Evolutionary conservation across 208 protist species (phyloP).

Genomic region (Wallacemonas sp.): DNA sequence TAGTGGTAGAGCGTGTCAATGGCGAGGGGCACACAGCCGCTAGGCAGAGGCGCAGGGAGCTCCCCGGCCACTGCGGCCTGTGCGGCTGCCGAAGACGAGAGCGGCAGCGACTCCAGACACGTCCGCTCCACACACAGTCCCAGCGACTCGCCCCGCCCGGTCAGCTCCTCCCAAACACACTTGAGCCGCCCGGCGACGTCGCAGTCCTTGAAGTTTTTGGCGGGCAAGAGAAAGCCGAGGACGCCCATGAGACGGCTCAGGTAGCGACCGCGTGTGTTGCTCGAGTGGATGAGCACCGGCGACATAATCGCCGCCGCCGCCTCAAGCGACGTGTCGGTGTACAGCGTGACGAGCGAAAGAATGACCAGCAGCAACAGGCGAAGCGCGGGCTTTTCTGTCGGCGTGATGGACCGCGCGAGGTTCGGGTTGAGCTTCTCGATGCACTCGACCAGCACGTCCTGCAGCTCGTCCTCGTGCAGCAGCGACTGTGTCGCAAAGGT

Average conservation of each 20-base stretch:
- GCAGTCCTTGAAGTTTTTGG: conserved; percentile 2
- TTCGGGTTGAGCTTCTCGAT: not conserved
- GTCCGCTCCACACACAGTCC: not conserved
- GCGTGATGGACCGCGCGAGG: not conserved
- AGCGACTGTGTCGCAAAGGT: conserved; percentile 36
- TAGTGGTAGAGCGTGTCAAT: not conserved
- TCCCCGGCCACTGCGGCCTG: too few relatives aligned
- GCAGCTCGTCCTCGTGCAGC: conserved; percentile 26
- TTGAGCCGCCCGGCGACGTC: not conserved
- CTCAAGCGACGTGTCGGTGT: not conserved
- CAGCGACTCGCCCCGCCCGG: not conserved
- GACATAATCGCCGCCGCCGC: not conserved
- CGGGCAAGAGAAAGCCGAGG: not conserved
- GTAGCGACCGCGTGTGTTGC: conserved; percentile 1
- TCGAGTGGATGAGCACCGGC: not conserved
- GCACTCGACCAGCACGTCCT: not conserved
- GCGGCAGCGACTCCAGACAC: too few relatives aligned
- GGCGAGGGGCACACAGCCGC: not conserved
- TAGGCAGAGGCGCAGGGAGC: not conserved
- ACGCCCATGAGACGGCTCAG: conserved; percentile 4
- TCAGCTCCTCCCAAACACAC: conserved; percentile 4
- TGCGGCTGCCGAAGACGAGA: too few relatives aligned
- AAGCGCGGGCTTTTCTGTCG: not conserved
- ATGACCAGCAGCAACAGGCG: not conserved
- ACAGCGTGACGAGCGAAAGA: not conserved